Percentiles rank a stretch among this genome's conserved stretches.
Conservation (phyloP, 2,329 filamentous ascomycete genomes). For the Alternaria gansuensis region DNA sequence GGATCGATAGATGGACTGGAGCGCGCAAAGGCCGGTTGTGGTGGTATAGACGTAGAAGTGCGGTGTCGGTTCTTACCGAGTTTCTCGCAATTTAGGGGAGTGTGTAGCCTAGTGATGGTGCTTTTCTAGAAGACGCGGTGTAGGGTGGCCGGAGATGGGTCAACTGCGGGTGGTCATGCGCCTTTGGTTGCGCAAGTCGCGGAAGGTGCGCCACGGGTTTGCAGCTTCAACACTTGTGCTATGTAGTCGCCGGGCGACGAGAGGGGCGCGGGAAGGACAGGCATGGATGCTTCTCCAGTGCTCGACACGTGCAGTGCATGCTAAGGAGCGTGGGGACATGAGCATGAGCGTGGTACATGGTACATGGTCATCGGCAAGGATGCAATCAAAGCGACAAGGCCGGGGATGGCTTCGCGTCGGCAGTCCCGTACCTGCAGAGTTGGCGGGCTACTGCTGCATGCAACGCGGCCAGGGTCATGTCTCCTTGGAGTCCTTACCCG, state of each 20-base stretch:
- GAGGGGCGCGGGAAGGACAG: neutral
- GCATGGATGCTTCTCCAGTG: slow-evolving; percentile 10
- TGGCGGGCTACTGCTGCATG: slow-evolving; percentile 18
- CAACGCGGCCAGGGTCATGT: slow-evolving; percentile 8
- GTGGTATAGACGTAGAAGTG: slow-evolving; percentile 9
- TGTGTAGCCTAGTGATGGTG: slow-evolving; percentile 19
- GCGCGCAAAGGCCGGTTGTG: slow-evolving; percentile 2
- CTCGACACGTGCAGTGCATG: slow-evolving; percentile 13
- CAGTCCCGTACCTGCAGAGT: slow-evolving; percentile 25
- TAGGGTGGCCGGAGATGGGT: slow-evolving; percentile 22
- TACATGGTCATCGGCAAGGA: slow-evolving; percentile 27
- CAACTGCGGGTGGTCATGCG: slow-evolving; percentile 34
- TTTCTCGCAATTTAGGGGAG: slow-evolving; percentile 2
- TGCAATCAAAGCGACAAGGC: slow-evolving; percentile 30
- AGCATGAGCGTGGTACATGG: too few relatives aligned
- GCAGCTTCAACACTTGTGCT: slow-evolving; percentile 3
- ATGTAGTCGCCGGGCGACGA: slow-evolving; percentile 3
- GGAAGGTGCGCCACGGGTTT: slow-evolving; percentile 30
- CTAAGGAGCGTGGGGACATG: slow-evolving; percentile 23
- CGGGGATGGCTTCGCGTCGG: slow-evolving; percentile 18
- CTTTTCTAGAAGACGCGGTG: slow-evolving; percentile 26
- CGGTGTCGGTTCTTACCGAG: slow-evolving; percentile 12
- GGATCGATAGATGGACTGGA: slow-evolving; percentile 10
- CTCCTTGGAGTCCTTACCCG: neutral
- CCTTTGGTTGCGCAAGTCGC: slow-evolving; percentile 30